phyloP scores from a whole-genome alignment of 495 filamentous ascomycete species.

The Penicillium chermesinum region DNA sequence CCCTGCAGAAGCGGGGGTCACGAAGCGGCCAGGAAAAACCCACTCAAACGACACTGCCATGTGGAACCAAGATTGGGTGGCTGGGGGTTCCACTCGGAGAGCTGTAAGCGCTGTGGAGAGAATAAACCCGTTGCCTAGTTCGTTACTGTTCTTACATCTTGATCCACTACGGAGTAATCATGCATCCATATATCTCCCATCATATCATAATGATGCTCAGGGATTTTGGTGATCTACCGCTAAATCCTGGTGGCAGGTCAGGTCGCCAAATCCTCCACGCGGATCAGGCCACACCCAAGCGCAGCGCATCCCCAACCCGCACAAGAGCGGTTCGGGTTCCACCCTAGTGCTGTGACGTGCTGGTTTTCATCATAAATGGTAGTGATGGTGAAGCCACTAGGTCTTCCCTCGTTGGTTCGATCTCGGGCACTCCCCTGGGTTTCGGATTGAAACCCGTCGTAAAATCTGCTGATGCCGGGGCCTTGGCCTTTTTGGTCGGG shows the following conservation, averaged over 20 bases:
- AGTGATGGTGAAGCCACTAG: constrained; percentile 31
- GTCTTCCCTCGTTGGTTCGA: constrained; percentile 26
- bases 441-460: constrained; percentile 54
- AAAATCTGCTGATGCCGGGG: constrained; percentile 48
- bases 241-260: constrained; percentile 14
- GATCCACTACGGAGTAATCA: constrained; percentile 1
- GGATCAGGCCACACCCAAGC: constrained; percentile 56
- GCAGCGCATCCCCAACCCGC: constrained; percentile 64
- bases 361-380: constrained; percentile 57
- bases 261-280: constrained; percentile 63
- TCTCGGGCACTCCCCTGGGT: constrained; percentile 30
- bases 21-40: not conserved
- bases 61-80: constrained; percentile 11
- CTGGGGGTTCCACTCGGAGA: constrained; percentile 18
- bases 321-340: constrained; percentile 59
- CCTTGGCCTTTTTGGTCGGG: constrained; percentile 24
- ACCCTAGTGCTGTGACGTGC: constrained; percentile 52
- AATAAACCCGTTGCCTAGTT: constrained; percentile 17
- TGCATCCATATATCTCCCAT: not conserved
- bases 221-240: constrained; percentile 5
- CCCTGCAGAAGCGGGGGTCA: not conserved
- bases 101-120: not conserved
- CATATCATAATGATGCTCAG: constrained; percentile 7
- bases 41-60: constrained; percentile 3
- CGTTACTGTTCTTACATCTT: constrained; percentile 30